Evolutionary conservation across 1,284 basidiomycete genomes (phyloP).

Genomic region (Cutaneotrichosporon cavernicola): DNA sequence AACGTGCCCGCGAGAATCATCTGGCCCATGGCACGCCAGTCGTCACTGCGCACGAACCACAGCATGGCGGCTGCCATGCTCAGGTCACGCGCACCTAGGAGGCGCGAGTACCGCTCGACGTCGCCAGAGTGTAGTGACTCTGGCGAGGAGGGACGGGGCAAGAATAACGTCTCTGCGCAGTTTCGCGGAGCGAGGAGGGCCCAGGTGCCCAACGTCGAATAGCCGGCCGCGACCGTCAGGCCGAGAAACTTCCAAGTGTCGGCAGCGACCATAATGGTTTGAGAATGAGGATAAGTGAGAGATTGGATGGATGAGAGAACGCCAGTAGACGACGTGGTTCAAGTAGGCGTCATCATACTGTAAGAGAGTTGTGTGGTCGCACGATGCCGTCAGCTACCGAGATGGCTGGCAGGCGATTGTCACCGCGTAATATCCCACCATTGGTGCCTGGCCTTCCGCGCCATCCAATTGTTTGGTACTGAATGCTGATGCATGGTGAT

Average conservation of each 20-base stretch:
- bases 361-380: background rate
- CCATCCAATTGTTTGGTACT: background rate
- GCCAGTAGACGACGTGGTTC: background rate
- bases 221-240: constrained; percentile 1
- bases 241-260: constrained; percentile 8
- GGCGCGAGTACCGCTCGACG: background rate
- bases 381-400: background rate
- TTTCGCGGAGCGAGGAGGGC: background rate
- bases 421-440: background rate
- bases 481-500: background rate
- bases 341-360: no score
- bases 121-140: constrained; percentile 8
- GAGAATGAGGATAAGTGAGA: background rate
- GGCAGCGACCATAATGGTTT: background rate
- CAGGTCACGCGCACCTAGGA: constrained; percentile 4
- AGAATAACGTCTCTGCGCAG: constrained; percentile 2
- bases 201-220: constrained; percentile 1
- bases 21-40: constrained; percentile 5
- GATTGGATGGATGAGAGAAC: background rate
- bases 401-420: constrained; percentile 3
- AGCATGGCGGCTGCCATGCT: background rate
- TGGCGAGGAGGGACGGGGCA: background rate
- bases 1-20: constrained; percentile 5
- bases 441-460: background rate
- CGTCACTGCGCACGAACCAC: background rate